Evolutionary conservation across 768 basidiomycete species (phyloP), one percentile per base, ranked within the genome.

Genomic region (Coprinellus micaceus): DNA sequence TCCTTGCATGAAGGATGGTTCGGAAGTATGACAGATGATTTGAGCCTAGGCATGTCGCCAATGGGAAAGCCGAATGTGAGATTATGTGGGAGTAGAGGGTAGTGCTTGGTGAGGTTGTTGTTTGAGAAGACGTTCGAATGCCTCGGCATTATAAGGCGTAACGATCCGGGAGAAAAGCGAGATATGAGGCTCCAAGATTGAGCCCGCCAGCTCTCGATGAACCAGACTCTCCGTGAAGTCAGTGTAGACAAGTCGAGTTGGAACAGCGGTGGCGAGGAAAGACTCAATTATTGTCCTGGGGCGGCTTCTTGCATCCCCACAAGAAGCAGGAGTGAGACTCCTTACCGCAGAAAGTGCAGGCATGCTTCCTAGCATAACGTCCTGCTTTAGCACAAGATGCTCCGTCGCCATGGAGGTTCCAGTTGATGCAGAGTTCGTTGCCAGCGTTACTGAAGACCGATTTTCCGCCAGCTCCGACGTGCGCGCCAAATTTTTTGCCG

Each of bases 1-100:
- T 57, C 53, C 0, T 22, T 1, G 29, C 54, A 48, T 0, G 63
- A 67, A 0, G 60, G 56, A 37, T 67, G 61, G 41, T 69, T 66
- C 0, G 52, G 54, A 15, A 69, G 46, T n/a, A 70, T 65, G 45
- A 65, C 53, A 3, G 64, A 58, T 2, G 43, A 3, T 4, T 19
- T 10, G 26, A 66, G 55, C 10, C 19, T 2, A 41, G 72, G 68
- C 61, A 76, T 71, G 1, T 60, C 37, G 1, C 73, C 71, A 2
- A 76, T 53, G 0, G 69, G 70, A 51, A 76, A 76, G 2, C 73
- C 70, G 7, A 62, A 9, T 0, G 54, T 52, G 1, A 78, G 62
- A 19, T 72, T 73, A 4, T 50, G 1, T 4, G 64, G 46, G 2
- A 77, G 64, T 1, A 59, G 9, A 0, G 73, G 74, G 29, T 75